Evolutionary conservation across 176 grass and related monocot species (phyloP).

Genomic region (Lolium perenne): DNA sequence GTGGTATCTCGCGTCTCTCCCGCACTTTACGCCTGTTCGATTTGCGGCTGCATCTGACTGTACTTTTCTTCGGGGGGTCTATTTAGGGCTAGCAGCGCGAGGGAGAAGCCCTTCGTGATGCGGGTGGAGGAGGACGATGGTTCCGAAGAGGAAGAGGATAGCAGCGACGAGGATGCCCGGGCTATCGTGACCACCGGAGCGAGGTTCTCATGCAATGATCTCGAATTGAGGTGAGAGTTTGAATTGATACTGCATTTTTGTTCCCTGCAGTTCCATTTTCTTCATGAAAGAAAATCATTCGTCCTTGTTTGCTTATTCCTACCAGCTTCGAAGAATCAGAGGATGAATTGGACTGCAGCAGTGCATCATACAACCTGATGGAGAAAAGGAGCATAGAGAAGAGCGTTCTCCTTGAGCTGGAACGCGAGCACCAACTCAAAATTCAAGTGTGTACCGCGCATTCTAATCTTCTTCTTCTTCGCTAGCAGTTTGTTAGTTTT

Average conservation of each 20-base stretch:
- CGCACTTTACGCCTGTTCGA: neutral
- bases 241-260: constrained; percentile 7
- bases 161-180: neutral
- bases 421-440: constrained; percentile 67
- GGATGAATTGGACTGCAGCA: constrained; percentile 44
- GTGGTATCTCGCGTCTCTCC: constrained; percentile 25
- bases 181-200: constrained; percentile 33
- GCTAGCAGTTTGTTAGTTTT: constrained; percentile 14
- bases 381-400: constrained; percentile 69
- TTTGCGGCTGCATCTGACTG: neutral
- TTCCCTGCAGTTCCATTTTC: neutral
- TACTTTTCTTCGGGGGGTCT: neutral
- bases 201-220: constrained; percentile 41
- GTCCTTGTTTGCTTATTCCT: constrained; percentile 29
- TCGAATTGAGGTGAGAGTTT: constrained; percentile 41
- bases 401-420: constrained; percentile 78
- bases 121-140: constrained; percentile 52
- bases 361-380: constrained; percentile 56
- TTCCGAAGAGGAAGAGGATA: constrained; percentile 38
- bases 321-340: constrained; percentile 69
- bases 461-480: constrained; percentile 8
- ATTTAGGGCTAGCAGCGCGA: constrained; percentile 28
- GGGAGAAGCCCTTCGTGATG: constrained; percentile 60
- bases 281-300: neutral
- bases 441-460: constrained; percentile 54